phyloP scores from a whole-genome alignment of 139 green algal species.

The Edaphochlamys debaryana region DNA sequence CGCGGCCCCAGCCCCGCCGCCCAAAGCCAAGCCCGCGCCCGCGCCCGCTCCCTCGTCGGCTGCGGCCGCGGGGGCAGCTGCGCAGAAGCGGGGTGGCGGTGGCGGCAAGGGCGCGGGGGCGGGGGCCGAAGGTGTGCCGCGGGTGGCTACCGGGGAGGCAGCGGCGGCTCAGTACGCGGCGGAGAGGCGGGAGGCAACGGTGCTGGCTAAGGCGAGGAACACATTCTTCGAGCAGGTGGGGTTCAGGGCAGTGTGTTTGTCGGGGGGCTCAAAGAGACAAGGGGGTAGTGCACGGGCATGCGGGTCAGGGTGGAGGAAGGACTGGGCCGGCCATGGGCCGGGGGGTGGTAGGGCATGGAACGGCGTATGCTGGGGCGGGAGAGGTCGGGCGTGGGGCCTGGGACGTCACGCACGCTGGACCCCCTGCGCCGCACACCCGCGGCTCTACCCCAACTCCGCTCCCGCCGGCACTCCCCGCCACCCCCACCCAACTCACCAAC shows the following conservation, averaged over 20 bases:
- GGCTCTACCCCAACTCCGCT: too few species aligned
- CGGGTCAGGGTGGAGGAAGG: too few species aligned
- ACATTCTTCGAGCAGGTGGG: constrained; percentile 76
- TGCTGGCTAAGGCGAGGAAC: constrained; percentile 77
- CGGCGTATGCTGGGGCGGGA: too few species aligned
- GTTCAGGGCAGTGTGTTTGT: too few species aligned
- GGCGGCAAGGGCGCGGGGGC: neutral
- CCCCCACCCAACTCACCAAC: neutral
- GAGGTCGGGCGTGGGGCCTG: too few species aligned
- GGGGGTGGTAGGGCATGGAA: too few species aligned
- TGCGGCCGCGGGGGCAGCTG: neutral
- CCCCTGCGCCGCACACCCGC: too few species aligned
- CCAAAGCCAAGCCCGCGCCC: neutral
- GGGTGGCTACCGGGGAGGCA: constrained; percentile 66
- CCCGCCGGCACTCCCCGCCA: neutral
- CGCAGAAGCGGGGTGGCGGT: neutral
- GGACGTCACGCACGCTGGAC: too few species aligned
- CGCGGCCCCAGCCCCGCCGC: neutral
- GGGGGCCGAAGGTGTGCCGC: constrained; percentile 19
- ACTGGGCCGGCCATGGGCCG: too few species aligned
- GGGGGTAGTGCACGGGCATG: too few species aligned
- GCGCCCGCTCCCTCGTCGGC: too few species aligned
- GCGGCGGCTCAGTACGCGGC: constrained; percentile 66
- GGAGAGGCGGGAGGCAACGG: constrained; percentile 58
- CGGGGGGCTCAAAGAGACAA: too few species aligned